A percentile compares a stretch with the other conserved stretches of the same genome.
Evolutionary conservation across 2,329 filamentous ascomycete species (phyloP).

Genomic region (Rhytidhysteron rufulum): DNA sequence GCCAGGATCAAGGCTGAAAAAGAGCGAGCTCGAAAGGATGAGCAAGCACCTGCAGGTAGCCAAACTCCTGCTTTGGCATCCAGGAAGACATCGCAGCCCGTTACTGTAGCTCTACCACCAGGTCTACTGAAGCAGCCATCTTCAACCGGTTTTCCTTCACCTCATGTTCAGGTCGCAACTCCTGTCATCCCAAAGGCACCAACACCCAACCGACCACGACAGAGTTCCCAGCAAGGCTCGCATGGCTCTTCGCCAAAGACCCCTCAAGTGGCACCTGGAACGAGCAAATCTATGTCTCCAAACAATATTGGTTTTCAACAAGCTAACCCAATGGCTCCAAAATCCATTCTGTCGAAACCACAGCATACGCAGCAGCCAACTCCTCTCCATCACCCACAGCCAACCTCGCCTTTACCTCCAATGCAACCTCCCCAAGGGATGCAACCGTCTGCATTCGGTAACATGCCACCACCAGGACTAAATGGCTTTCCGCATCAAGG

Average conservation of each 20-base stretch:
- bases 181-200: slow-evolving; percentile 79
- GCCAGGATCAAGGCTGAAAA: slow-evolving; percentile 44
- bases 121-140: slow-evolving; percentile 51
- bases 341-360: slow-evolving; percentile 60
- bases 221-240: slow-evolving; percentile 74
- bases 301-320: slow-evolving; percentile 58
- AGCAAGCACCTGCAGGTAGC: slow-evolving; percentile 33
- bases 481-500: slow-evolving; percentile 48
- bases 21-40: slow-evolving; percentile 39
- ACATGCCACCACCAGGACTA: slow-evolving; percentile 48
- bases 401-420: slow-evolving; percentile 61
- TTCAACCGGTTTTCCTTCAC: slow-evolving; percentile 62
- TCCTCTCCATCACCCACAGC: slow-evolving; percentile 56
- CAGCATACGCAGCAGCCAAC: slow-evolving; percentile 42
- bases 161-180: slow-evolving; percentile 73
- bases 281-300: slow-evolving; percentile 56
- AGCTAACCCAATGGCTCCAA: slow-evolving; percentile 62
- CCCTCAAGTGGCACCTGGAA: slow-evolving; percentile 50
- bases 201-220: slow-evolving; percentile 72
- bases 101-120: slow-evolving; percentile 50
- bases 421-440: slow-evolving; percentile 56
- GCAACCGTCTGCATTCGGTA: slow-evolving; percentile 50
- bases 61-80: slow-evolving; percentile 22
- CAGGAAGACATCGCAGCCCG: slow-evolving; percentile 35
- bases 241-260: slow-evolving; percentile 66